Base-by-base conservation (phyloP, 2,329 filamentous ascomycete species). In the Plectosphaerella cucumerina region DNA sequence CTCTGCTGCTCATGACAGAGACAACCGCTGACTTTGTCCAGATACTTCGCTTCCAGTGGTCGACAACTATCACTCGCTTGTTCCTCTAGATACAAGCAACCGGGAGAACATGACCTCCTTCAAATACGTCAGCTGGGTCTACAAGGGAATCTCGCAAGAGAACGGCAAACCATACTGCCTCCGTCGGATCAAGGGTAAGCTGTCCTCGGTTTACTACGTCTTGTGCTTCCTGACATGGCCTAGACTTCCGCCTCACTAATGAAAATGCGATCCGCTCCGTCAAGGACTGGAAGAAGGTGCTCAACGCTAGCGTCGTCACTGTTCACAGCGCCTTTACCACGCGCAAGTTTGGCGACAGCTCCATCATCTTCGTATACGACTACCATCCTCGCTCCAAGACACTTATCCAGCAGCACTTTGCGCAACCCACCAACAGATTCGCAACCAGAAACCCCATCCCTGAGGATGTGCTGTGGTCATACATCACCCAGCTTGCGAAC, bases 271-370 rank as follows among this genome's bases (percentile, higher is more conserved):
- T 97, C 48, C 82, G 88, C 52, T 84, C 87, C 1, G 88, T 94
- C 50, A 90, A 92, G 60, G 85, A 89, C 11, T 99, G 94, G 94
- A 93, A 92, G 63, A 84, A 88, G 52, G 82, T 99, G 46, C 81
- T 82, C 62, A 93, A 87, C 61, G 87, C 85, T 51, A 90, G 84
- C 57, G 82, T 97, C 18, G 93, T 97, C 26, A 87, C 86, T 1
- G 82, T 96, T 9, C 86, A 96, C 61, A 91, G 97, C 68, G 90
- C 90, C 1, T 99, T 99, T 62, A 99, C 94, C 1, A 95, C 90
- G 12, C 80, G 91, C 54, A 89, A 87, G 22, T 99, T 99, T 67
- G 90, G 90, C 50, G 94, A 97, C 66, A 96, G 90, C 69, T 97
- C 94, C 3, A 79, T 99, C 50, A 87, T 99, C 46, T 88, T 99